Evolutionary conservation across 2,329 filamentous ascomycete species (phyloP), one percentile per base, ranked within the genome.

Genomic region (Kalmusia sp.): DNA sequence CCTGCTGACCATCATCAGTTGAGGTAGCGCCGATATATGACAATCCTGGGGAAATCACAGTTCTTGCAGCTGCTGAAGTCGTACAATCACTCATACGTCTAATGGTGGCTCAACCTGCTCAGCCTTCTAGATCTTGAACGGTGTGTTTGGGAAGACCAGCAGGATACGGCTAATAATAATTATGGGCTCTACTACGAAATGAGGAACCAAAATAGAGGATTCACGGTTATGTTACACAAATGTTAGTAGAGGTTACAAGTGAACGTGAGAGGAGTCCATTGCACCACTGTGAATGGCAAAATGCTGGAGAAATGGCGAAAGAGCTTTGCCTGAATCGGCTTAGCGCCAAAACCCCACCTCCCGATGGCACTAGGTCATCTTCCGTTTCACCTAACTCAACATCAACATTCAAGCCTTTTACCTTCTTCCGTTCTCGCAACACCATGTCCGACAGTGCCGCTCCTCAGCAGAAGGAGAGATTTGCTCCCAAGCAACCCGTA

Each of bases 401-500:
- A 41, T n/a, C n/a, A n/a, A n/a, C n/a, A n/a, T n/a, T n/a, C n/a
- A n/a, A 46, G 38, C 17, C 38, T n/a, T 34, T 34, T 17, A 45
- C 15, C 41, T 40, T 34, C 22, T 5, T 21, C 24, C 19, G 34
- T 19, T 34, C 30, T 22, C 34, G n/a, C n/a, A n/a, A n/a, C 49
- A 65, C 31, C 55, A 74, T 74, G 70, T 67, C 71, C 30, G 68
- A 71, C 27, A 57, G 62, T 37, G 61, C 62, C 39, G 72, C 67
- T 21, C 58, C 74, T 43, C 68, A 72, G 47, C 64, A 70, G 45
- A 75, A 75, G 48, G 71, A 74, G 58, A 88, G 84, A 64, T 96
- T 96, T 67, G 88, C 90, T 72, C 91, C 92, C 37, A 96, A 95
- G 76, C 79, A 80, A 24, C 84, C 90, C 3, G 88, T 95, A 55